phyloP scores from a whole-genome alignment of 2,329 filamentous ascomycete species.

The Gremmenia infestans region DNA sequence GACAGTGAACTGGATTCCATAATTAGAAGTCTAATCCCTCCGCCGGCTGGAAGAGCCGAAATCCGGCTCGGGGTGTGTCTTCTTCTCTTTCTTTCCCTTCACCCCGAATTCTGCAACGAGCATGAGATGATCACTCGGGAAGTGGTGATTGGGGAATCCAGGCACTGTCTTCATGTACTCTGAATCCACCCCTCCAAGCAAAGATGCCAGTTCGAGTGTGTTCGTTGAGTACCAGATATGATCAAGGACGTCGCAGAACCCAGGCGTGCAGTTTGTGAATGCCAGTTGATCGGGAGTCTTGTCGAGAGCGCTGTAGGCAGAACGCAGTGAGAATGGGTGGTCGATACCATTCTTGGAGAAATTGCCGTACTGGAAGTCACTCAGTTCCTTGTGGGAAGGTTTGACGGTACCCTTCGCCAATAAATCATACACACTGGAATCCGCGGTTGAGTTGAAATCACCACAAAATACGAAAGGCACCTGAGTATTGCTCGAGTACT shows the following conservation, averaged over 20 bases:
- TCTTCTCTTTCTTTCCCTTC: slow-evolving; percentile 53
- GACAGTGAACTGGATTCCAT: slow-evolving; percentile 9
- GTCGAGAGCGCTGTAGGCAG: slow-evolving; percentile 77
- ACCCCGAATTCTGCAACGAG: slow-evolving; percentile 65
- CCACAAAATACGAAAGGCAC: slow-evolving; percentile 90
- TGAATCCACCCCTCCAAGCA: slow-evolving; percentile 66
- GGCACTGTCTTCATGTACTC: slow-evolving; percentile 66
- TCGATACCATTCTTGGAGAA: slow-evolving; percentile 90
- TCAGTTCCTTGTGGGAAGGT: slow-evolving; percentile 75
- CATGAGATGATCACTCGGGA: slow-evolving; percentile 68
- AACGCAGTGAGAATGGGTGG: slow-evolving; percentile 91
- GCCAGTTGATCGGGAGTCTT: slow-evolving; percentile 78
- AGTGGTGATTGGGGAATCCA: slow-evolving; percentile 71
- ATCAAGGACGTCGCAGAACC: slow-evolving; percentile 89
- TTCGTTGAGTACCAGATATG: slow-evolving; percentile 97
- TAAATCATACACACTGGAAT: slow-evolving; percentile 88
- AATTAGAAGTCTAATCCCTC: slow-evolving; percentile 7
- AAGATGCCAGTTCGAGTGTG: slow-evolving; percentile 58
- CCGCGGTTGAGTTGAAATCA: slow-evolving; percentile 88
- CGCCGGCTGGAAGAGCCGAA: slow-evolving; percentile 29
- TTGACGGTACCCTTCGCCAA: slow-evolving; percentile 74
- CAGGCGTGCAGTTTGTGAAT: slow-evolving; percentile 95
- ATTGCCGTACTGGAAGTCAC: slow-evolving; percentile 80
- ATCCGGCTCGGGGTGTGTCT: slow-evolving; percentile 28
- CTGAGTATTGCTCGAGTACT: slow-evolving; percentile 80